phyloP scores from a whole-genome alignment of 1,284 basidiomycete species.

The Xerocomus amazonicus region DNA sequence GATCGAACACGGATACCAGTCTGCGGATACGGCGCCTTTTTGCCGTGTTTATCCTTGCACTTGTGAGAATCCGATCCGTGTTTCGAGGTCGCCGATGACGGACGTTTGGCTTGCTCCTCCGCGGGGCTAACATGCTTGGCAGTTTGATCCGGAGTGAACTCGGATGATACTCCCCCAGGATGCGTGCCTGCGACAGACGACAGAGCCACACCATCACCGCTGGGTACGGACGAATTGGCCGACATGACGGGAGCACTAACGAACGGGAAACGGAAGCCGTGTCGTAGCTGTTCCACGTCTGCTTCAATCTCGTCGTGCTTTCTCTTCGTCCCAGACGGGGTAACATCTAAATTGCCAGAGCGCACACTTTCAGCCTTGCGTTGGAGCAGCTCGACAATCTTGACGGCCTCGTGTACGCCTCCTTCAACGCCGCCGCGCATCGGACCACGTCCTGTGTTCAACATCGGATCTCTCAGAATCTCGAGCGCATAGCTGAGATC shows the following conservation, averaged over 20 bases:
- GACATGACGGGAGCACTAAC: conserved; percentile 39
- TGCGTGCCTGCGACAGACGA: not conserved
- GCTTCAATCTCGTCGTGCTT: conserved; percentile 49
- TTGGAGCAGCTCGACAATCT: conserved; percentile 48
- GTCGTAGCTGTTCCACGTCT: conserved; percentile 29
- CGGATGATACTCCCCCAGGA: not conserved
- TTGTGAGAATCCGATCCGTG: conserved; percentile 21
- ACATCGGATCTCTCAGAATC: conserved; percentile 38
- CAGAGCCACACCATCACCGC: not conserved
- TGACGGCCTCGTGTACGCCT: conserved; percentile 37
- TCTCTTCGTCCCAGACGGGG: conserved; percentile 44
- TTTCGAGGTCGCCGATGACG: conserved; percentile 12
- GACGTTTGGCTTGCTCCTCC: conserved; percentile 16
- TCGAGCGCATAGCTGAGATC: conserved; percentile 49
- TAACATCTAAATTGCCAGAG: conserved; percentile 11
- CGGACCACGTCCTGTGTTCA: conserved; percentile 31
- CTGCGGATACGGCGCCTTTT: conserved; percentile 38
- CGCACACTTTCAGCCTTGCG: conserved; percentile 43
- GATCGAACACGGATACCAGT: conserved; percentile 43
- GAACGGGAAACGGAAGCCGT: conserved; percentile 47
- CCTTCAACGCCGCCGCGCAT: conserved; percentile 35
- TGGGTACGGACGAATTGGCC: conserved; percentile 1
- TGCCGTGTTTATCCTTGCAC: conserved; percentile 36
- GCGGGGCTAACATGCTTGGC: conserved; percentile 3
- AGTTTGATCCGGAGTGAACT: not conserved